A percentile compares a stretch with the other conserved stretches of the same genome.
These are phyloP conservation scores for Melampsora americana DNA, from an alignment of 1,284 basidiomycete genomes.

Conservation along the genomic window DNA sequence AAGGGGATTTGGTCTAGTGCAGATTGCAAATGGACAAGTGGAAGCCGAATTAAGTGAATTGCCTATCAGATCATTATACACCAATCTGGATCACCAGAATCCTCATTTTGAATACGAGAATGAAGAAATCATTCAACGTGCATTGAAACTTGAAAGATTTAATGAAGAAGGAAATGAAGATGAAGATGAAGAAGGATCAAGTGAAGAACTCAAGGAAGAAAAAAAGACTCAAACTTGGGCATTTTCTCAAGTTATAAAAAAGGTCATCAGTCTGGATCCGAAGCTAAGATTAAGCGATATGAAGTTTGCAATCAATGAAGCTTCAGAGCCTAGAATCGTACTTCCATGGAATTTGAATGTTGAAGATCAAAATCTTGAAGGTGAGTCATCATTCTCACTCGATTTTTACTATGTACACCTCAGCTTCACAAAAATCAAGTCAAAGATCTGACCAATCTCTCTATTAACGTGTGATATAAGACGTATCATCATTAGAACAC, in stretches of 20 bases:
- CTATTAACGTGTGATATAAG: no score
- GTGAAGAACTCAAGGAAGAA: slow-evolving; percentile 9
- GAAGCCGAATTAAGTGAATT: slow-evolving; percentile 2
- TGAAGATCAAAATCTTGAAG: neutral
- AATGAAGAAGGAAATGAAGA: no score
- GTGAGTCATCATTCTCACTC: no score
- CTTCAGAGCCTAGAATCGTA: slow-evolving; percentile 25
- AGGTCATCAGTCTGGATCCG: slow-evolving; percentile 12
- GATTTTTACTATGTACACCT: no score
- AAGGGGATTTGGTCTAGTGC: slow-evolving; percentile 13
- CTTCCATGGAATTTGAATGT: slow-evolving; percentile 23
- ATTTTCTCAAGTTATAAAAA: slow-evolving; percentile 28
- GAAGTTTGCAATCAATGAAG: slow-evolving; percentile 26
- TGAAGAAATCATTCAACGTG: slow-evolving; percentile 11
- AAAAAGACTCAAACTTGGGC: slow-evolving; percentile 30
- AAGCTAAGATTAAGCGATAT: slow-evolving; percentile 22
- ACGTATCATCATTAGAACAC: no score
- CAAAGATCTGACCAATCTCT: no score
- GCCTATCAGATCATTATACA: slow-evolving; percentile 16
- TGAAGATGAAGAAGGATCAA: no score
- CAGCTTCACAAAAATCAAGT: neutral
- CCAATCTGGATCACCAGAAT: slow-evolving; percentile 30
- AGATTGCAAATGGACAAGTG: slow-evolving; percentile 13
- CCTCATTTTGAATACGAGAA: slow-evolving; percentile 23
- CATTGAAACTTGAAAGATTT: slow-evolving; percentile 6